Conservation (phyloP, 2,329 filamentous ascomycete genomes). For the Curvularia eragrostidis region DNA sequence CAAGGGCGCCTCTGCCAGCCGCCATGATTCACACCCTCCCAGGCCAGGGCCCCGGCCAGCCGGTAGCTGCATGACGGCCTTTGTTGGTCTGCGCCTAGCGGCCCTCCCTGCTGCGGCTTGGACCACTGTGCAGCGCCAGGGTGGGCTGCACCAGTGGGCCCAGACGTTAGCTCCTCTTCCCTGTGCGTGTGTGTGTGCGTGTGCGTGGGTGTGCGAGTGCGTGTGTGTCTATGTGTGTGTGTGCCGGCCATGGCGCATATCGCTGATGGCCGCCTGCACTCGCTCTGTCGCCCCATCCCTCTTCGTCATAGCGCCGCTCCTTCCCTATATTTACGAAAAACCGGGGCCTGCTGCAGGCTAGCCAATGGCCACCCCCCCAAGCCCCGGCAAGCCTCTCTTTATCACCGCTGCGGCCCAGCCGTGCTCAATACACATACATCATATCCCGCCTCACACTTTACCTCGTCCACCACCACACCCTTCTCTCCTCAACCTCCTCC, state of each 20-base stretch:
- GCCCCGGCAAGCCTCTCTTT: slow-evolving; percentile 32
- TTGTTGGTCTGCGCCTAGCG: slow-evolving; percentile 30
- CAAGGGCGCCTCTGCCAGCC: slow-evolving; percentile 27
- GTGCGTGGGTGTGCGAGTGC: background rate
- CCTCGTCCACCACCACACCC: slow-evolving; percentile 12
- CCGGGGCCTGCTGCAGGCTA: slow-evolving; percentile 31
- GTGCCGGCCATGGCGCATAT: slow-evolving; percentile 31
- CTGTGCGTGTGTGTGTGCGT: slow-evolving; percentile 22
- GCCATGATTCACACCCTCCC: slow-evolving; percentile 37
- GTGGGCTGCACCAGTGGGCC: slow-evolving; percentile 31
- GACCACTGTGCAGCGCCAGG: slow-evolving; percentile 21
- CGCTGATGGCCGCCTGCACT: slow-evolving; percentile 38
- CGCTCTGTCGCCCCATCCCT: slow-evolving; percentile 43
- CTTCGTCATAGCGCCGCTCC: slow-evolving; percentile 49
- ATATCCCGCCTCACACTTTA: slow-evolving; percentile 45
- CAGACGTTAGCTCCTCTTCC: slow-evolving; percentile 29
- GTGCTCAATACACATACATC: slow-evolving; percentile 47
- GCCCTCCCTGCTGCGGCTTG: slow-evolving; percentile 30
- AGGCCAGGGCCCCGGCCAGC: slow-evolving; percentile 29
- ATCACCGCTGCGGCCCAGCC: slow-evolving; percentile 45
- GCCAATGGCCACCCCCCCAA: slow-evolving; percentile 38
- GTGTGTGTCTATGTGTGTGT: background rate
- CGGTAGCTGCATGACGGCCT: slow-evolving; percentile 31
- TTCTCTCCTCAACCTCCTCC: slow-evolving; percentile 9
- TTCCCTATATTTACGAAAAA: slow-evolving; percentile 50